Conservation (phyloP, 2,329 filamentous ascomycete species). For the Magnaporthiopsis poae region DNA sequence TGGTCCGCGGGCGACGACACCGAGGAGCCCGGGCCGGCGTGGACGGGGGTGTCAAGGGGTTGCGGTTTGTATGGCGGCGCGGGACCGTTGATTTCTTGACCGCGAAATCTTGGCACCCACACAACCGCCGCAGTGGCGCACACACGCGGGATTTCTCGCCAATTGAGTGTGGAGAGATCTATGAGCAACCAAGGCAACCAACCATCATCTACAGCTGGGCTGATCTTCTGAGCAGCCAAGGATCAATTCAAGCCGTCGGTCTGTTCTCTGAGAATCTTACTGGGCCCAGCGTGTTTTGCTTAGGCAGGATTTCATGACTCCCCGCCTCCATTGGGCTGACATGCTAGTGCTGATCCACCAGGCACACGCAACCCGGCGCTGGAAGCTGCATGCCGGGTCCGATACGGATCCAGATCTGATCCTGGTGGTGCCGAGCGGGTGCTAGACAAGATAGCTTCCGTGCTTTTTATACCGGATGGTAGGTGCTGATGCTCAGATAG, state of each 20-base stretch:
- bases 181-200: too few species aligned
- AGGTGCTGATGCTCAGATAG: background rate
- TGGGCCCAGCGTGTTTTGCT: background rate
- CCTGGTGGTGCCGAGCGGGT: too few species aligned
- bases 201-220: background rate
- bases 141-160: background rate
- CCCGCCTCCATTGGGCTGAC: background rate
- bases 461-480: background rate
- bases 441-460: too few species aligned
- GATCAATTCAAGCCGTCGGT: background rate
- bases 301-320: background rate
- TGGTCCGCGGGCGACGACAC: conserved; percentile 20
- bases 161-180: background rate
- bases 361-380: background rate
- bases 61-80: background rate
- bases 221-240: background rate
- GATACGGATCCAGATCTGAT: background rate
- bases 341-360: background rate
- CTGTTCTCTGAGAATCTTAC: background rate
- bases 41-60: background rate
- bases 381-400: background rate
- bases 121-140: background rate
- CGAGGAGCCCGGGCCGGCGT: background rate
- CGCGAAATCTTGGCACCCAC: background rate
- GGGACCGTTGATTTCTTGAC: background rate